A percentile compares a stretch with the other conserved stretches of the same genome.
These are phyloP conservation scores for Entomophthora muscae DNA, from an alignment of 371 early-diverging fungal species.

Conservation along the genomic window DNA sequence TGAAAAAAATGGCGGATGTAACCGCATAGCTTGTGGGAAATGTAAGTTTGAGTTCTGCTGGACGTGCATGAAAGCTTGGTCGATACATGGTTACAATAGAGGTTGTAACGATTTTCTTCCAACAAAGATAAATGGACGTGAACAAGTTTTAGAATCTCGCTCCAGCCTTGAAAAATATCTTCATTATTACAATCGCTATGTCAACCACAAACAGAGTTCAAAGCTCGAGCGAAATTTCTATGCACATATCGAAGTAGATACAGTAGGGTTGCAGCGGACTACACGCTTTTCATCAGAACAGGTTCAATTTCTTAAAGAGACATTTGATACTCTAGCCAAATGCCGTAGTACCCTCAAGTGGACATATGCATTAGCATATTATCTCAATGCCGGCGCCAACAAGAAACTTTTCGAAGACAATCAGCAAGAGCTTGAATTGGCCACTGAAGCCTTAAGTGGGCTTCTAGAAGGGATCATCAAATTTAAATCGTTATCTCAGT, in stretches of 20 bases:
- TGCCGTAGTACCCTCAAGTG: slow-evolving; percentile 77
- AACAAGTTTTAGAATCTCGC: slow-evolving; percentile 68
- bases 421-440: too few species aligned
- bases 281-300: too few species aligned
- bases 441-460: slow-evolving; percentile 67
- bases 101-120: slow-evolving; percentile 89
- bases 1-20: slow-evolving; percentile 90
- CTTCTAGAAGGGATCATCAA: slow-evolving; percentile 68
- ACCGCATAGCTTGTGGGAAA: too few species aligned
- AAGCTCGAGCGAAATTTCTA: slow-evolving; percentile 74
- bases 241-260: slow-evolving; percentile 75
- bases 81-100: slow-evolving; percentile 84
- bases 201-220: slow-evolving; percentile 91
- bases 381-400: too few species aligned
- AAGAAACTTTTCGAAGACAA: too few species aligned
- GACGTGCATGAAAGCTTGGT: slow-evolving; percentile 80
- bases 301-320: slow-evolving; percentile 87
- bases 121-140: slow-evolving; percentile 64
- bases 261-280: slow-evolving; percentile 87
- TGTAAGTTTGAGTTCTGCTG: slow-evolving; percentile 86
- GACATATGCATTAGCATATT: too few species aligned
- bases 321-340: slow-evolving; percentile 69
- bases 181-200: slow-evolving; percentile 90
- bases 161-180: slow-evolving; percentile 78
- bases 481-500: slow-evolving; percentile 44